Evolutionary conservation across 140 eudicot species (phyloP).

Genomic region (Anethum foeniculum): DNA sequence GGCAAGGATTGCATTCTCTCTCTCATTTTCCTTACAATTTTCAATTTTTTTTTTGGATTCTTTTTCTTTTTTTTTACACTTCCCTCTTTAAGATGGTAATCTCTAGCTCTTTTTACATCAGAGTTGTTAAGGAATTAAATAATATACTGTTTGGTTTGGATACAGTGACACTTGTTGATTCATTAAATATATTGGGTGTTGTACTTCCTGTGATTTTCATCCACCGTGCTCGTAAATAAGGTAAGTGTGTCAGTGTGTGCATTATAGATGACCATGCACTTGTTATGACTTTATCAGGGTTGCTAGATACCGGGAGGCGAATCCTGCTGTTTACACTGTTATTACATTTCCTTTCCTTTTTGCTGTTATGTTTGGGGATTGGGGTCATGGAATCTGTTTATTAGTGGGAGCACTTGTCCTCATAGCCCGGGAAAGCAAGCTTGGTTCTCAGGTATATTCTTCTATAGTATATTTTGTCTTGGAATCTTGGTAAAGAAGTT

Average conservation of each 20-base stretch:
- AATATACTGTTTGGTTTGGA: neutral
- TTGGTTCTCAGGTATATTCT: constrained; percentile 68
- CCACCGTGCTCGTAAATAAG: neutral
- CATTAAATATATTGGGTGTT: neutral
- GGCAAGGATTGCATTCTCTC: neutral
- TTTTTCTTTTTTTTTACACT: neutral
- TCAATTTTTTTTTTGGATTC: neutral
- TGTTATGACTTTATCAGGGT: constrained; percentile 46
- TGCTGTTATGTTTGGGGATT: constrained; percentile 99
- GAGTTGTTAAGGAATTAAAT: neutral
- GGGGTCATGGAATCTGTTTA: constrained; percentile 98
- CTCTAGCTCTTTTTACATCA: neutral
- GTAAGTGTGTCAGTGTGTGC: neutral
- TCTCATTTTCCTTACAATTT: neutral
- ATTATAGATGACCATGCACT: constrained; percentile 17
- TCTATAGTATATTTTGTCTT: neutral
- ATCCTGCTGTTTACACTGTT: constrained; percentile 92
- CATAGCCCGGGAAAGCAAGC: constrained; percentile 73
- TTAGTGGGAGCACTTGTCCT: constrained; percentile 77
- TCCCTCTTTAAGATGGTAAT: neutral
- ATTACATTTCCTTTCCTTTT: constrained; percentile 97
- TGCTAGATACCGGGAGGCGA: constrained; percentile 95
- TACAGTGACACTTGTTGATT: neutral
- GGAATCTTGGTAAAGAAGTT: constrained; percentile 2
- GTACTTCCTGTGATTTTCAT: neutral